Percentiles rank a stretch among this genome's conserved stretches.
Evolutionary conservation across 106 monocot species (phyloP).

Genomic region (Dendrobium officinale): DNA sequence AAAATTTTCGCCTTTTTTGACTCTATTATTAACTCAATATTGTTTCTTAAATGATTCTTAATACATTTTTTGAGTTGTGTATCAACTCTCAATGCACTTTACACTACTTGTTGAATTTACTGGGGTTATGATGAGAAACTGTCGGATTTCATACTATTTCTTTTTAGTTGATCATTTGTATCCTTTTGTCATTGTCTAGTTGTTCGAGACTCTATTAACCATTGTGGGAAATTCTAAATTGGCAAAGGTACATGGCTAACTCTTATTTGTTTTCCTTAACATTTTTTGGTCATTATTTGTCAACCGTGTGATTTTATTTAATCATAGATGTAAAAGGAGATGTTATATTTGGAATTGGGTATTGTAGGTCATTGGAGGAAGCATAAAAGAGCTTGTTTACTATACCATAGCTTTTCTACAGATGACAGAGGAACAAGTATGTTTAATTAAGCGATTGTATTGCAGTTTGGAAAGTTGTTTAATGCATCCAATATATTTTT

Average conservation of each 20-base stretch:
- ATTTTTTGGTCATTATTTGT: not conserved
- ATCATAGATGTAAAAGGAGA: not conserved
- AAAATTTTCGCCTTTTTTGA: not conserved
- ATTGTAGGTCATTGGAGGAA: conserved; percentile 45
- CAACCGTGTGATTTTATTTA: not conserved
- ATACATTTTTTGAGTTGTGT: not conserved
- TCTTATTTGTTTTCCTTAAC: not conserved
- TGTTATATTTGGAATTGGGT: conserved; percentile 9
- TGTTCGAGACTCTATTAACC: conserved; percentile 75
- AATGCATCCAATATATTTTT: not conserved
- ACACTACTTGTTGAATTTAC: not conserved
- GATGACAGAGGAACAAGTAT: conserved; percentile 94
- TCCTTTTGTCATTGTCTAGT: conserved; percentile 31
- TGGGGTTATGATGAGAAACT: not conserved
- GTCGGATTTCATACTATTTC: not conserved
- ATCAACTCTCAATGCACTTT: not conserved
- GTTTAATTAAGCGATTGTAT: not conserved
- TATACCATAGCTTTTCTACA: conserved; percentile 73
- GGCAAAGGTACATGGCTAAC: conserved; percentile 44
- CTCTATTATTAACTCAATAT: not conserved
- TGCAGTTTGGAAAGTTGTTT: not conserved
- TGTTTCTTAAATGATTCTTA: not conserved
- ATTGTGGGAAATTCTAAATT: conserved; percentile 59
- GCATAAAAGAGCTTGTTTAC: conserved; percentile 70
- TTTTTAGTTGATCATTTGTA: conserved; percentile 7